Percentiles rank a stretch among this genome's conserved stretches.
phyloP scores from a whole-genome alignment of 768 basidiomycete genomes.

The Wakefieldia striispora region DNA sequence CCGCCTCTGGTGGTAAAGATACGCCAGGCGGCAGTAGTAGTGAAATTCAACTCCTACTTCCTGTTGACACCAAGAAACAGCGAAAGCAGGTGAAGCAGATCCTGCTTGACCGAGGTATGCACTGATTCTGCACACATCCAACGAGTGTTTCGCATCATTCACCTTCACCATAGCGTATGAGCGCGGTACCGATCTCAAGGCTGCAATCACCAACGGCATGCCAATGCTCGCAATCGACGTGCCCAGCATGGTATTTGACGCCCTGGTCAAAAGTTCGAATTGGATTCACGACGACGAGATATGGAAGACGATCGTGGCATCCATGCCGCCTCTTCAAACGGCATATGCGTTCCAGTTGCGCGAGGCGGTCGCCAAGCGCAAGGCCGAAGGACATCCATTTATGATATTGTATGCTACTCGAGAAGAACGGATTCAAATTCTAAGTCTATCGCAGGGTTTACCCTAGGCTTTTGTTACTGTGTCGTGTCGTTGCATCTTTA shows the following conservation, averaged over 20 bases:
- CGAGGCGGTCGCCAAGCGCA: slow-evolving; percentile 61
- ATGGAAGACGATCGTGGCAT: slow-evolving; percentile 58
- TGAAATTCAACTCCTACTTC: slow-evolving; percentile 64
- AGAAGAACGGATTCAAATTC: slow-evolving; percentile 67
- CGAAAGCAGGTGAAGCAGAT: slow-evolving; percentile 70
- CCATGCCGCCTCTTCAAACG: slow-evolving; percentile 55
- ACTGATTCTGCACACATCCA: not conserved
- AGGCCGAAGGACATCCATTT: slow-evolving; percentile 60
- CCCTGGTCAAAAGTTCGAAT: slow-evolving; percentile 50
- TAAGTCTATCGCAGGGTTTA: slow-evolving; percentile 36
- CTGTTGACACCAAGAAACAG: slow-evolving; percentile 70
- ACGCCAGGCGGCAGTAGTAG: slow-evolving; percentile 30
- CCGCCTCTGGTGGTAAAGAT: slow-evolving; percentile 35
- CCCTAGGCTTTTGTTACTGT: not conserved
- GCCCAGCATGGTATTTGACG: slow-evolving; percentile 55
- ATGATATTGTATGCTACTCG: slow-evolving; percentile 63
- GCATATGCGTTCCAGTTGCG: slow-evolving; percentile 67
- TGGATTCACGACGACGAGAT: slow-evolving; percentile 78
- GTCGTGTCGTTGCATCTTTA: too few relatives aligned
- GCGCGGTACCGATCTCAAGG: slow-evolving; percentile 53
- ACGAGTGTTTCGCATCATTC: not conserved
- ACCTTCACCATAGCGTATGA: slow-evolving; percentile 53
- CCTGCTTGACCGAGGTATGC: slow-evolving; percentile 62
- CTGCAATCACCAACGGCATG: slow-evolving; percentile 55
- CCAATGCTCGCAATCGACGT: slow-evolving; percentile 77